phyloP scores from a whole-genome alignment of 2,329 filamentous ascomycete species.

The Colletotrichum navitas region DNA sequence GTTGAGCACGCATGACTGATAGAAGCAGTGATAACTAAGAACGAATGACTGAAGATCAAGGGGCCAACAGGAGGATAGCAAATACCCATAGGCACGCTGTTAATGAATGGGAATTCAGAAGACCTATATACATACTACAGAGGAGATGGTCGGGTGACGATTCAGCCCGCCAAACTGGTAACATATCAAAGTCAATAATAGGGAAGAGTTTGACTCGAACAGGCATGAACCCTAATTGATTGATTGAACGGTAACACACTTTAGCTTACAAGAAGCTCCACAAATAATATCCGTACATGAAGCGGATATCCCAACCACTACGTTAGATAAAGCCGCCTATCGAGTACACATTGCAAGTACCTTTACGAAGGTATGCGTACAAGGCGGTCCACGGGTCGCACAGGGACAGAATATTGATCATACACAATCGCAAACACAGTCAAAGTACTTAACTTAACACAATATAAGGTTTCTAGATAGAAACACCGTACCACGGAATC shows the following conservation, averaged over 20 bases:
- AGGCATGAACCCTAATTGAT: slow-evolving; percentile 39
- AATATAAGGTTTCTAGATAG: too few relatives aligned
- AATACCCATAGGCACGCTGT: too few relatives aligned
- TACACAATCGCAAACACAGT: too few relatives aligned
- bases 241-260: slow-evolving; percentile 20
- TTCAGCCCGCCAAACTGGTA: slow-evolving; percentile 3
- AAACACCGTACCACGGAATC: too few relatives aligned
- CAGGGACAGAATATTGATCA: too few relatives aligned
- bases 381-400: too few relatives aligned
- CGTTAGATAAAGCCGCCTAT: neutral
- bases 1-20: slow-evolving; percentile 4
- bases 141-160: too few relatives aligned
- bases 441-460: too few relatives aligned
- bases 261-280: neutral
- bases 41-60: slow-evolving; percentile 18
- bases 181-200: slow-evolving; percentile 9
- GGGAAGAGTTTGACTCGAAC: slow-evolving; percentile 12
- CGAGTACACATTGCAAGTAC: too few relatives aligned
- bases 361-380: too few relatives aligned
- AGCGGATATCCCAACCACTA: too few relatives aligned
- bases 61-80: slow-evolving; percentile 9
- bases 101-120: neutral
- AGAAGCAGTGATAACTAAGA: neutral
- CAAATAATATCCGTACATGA: neutral
- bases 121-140: slow-evolving; percentile 34